Evolutionary conservation across 768 basidiomycete genomes (phyloP), one percentile per base, ranked within the genome.

Genomic region (Candolleomyces efflorescens): DNA sequence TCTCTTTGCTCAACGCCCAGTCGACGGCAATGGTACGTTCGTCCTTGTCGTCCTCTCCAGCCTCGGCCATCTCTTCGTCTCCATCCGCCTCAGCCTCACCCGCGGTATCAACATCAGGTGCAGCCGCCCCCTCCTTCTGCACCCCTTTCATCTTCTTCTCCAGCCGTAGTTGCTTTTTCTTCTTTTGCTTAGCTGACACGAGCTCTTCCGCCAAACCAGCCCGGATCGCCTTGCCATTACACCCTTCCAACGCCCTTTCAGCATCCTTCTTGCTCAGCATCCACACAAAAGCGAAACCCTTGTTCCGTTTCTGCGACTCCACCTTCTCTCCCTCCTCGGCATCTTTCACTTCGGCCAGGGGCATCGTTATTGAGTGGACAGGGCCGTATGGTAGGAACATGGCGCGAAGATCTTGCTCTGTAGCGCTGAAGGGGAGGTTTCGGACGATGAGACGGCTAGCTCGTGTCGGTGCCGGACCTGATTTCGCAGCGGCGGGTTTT

Each of bases 281-380:
- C 92, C 94, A 96, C 10, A 98, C 86, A 65, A 98, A 98, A 0
- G 94, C 96, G 63, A 96, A 98, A 0, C 95, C 94, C 63, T 88
- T 87, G 44, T 82, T 76, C 27, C 81, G 44, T 48, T 71, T 71
- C 41, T 57, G 62, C 24, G 50, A 59, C 9, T 56, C 62, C 9
- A 55, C 64, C 9, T 57, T 60, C 18, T 68, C n/a, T n/a, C n/a
- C 70, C 18, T 65, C 66, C 5, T 69, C 70, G 5, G 69, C 73
- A 2, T 69, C 68, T 1, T 68, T 63, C 26, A 48, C 69, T 64
- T 59, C 70, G 59, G 53, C 61, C 53, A 56, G 71, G 0, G 94
- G 95, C 17, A 96, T 86, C 59, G 88, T 83, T 61, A 98, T 84
- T 0, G 90, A 90, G 69, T 94, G 78, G 20, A 98, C 86, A 0